Base-by-base conservation (phyloP, 495 filamentous ascomycete genomes). In the Letharia lupina region DNA sequence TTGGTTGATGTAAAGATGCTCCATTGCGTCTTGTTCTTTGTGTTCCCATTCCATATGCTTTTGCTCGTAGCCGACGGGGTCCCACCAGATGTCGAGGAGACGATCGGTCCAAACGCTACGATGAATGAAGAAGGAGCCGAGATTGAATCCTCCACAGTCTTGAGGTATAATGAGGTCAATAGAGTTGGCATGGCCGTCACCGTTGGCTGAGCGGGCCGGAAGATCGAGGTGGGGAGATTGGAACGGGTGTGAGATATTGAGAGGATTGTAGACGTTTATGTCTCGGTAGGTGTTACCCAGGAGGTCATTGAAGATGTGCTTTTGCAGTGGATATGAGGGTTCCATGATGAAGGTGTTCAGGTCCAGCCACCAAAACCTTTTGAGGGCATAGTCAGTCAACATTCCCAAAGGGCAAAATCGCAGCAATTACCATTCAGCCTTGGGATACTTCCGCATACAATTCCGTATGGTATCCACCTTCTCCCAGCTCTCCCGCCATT, bases 41-140 rank as follows among this genome's bases (percentile, higher is more conserved):
- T 98, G 95, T 72, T 94, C 91, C 94, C 94, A 99, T 67, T 96
- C 84, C 93, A 97, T 98, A 72, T 99, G 94, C 75, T 91, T 93
- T 78, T 98, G 95, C 77, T 99, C 94, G 76, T 99, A 99, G 64
- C 89, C 86, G 47, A 97, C 91, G 0, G 94, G 94, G 71, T 99
- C 94, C 95, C 95, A 99, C 94, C 93, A 99, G 65, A 96, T 84
- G 74, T 99, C 94, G 37, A 99, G 83, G 10, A 99, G 73, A 23
- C 92, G 89, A 71, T 98, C 94, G 0, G 91, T 90, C 92, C 93
- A 99, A 16, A 85, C 77, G 67, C 88, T 88, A 18, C 95, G 85
- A 35, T 85, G 83, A 41, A 97, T 77, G 75, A 99, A 92, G 83
- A 99, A 99, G 31, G 91, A 96, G 6, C 94, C 94, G 1, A 99